Evolutionary conservation across 1,284 basidiomycete species (phyloP), one percentile per base, ranked within the genome.

Genomic region (Polyporus tsugae): DNA sequence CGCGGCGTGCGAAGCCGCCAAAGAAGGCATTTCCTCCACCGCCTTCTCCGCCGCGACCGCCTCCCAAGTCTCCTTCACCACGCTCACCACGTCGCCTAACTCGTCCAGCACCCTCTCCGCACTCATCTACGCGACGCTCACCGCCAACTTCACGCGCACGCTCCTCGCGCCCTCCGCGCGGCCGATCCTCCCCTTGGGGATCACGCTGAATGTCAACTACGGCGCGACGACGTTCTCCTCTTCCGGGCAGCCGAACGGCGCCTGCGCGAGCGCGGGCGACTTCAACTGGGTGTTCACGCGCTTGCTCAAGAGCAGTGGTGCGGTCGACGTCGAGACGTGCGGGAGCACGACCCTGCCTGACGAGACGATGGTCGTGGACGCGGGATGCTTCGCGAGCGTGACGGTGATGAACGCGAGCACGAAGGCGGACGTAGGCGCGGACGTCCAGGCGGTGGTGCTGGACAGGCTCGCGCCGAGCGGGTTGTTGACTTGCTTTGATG

Each of bases 131-230:
- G 80, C 84, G 13, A 64, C 73, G 9, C 82, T 86, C 69, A 77
- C 83, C 39, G 72, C 82, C 29, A 80, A 79, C 61, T 80, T 87
- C 76, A 75, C 82, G 17, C 65, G 76, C 2, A 77, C 81, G 1
- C 79, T 87, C 57, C 75, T 86, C 68, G 74, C 72, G 58, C 67
- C 75, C 11, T 68, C 73, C 38, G 71, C 72, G 29, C 64, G 66
- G 10, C 80, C 82, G 0, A 78, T 85, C 64, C 80, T 87, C 17
- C 85, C 85, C 3, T 42, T 75, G 0, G 79, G 80, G 36, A 78
- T 82, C 57, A 80, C 79, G 61, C 66, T 88, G 63, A 87, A 87
- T 74, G 85, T 88, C 70, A 88, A 89, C 78, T 87, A 82, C 76
- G 82, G 84, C 0, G 71, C 80, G 33, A 81, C 80, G 2, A 62